Evolutionary conservation across 148 eudicot genomes (phyloP).

Genomic region (Camellia lanceoleosa): DNA sequence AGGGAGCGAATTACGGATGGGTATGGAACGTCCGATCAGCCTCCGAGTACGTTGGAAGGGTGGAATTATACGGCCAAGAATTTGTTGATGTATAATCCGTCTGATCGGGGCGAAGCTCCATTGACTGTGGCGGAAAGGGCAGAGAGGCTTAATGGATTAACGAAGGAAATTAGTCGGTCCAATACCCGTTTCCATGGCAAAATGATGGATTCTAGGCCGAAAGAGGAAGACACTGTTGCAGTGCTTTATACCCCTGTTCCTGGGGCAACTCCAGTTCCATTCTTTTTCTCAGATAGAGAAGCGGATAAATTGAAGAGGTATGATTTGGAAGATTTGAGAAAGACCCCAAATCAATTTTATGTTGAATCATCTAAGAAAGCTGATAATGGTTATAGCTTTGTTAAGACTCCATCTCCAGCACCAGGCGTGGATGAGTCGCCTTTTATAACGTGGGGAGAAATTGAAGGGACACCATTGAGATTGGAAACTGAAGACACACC

Average conservation of each 20-base stretch:
- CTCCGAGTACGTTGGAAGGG: conserved; percentile 62
- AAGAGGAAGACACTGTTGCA: conserved; percentile 51
- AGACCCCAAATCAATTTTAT: conserved; percentile 71
- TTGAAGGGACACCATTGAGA: conserved; percentile 92
- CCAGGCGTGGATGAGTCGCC: conserved; percentile 91
- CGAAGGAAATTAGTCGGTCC: conserved; percentile 65
- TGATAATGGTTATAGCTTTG: conserved; percentile 76
- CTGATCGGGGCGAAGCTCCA: conserved; percentile 71
- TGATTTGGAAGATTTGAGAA: conserved; percentile 90
- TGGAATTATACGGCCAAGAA: conserved; percentile 85
- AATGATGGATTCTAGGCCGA: conserved; percentile 43
- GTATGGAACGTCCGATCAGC: conserved; percentile 87
- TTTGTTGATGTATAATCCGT: conserved; percentile 87
- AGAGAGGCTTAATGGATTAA: conserved; percentile 63
- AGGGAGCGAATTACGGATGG: conserved; percentile 80
- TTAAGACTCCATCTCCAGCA: conserved; percentile 86
- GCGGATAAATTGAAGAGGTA: conserved; percentile 65
- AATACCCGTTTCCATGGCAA: conserved; percentile 85
- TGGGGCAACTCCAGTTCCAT: conserved; percentile 56
- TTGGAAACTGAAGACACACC: conserved; percentile 92
- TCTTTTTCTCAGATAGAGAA: conserved; percentile 46
- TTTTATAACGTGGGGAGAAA: conserved; percentile 95
- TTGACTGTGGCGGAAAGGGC: conserved; percentile 71
- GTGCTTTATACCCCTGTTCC: conserved; percentile 65
- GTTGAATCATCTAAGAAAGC: conserved; percentile 72